Evolutionary conservation across 371 early-diverging fungal species (phyloP).

Genomic region (Mucor racemosus): DNA sequence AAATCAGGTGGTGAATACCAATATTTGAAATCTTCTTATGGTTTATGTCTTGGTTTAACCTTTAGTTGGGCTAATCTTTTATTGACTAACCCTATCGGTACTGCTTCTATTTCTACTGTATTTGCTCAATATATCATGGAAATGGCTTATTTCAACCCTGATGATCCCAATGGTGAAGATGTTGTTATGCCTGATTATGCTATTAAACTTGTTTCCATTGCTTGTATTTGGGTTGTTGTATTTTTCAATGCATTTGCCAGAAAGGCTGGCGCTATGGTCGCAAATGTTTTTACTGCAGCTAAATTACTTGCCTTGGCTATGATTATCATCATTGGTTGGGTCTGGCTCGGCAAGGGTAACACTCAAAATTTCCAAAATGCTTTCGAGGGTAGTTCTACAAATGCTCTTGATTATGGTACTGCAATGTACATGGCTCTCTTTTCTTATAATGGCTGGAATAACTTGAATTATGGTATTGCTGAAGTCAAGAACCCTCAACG

Average conservation of each 20-base stretch:
- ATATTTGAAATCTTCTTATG: constrained; percentile 41
- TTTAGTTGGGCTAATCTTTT: constrained; percentile 42
- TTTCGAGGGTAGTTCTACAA: constrained; percentile 43
- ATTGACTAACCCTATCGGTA: constrained; percentile 43
- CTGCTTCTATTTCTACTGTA: constrained; percentile 61
- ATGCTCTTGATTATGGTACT: constrained; percentile 59
- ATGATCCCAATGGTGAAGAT: constrained; percentile 11
- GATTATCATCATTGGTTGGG: constrained; percentile 49
- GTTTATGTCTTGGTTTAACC: constrained; percentile 35
- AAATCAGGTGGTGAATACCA: constrained; percentile 55
- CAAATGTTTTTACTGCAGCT: constrained; percentile 34
- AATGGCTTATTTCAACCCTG: constrained; percentile 39
- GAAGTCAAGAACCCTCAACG: constrained; percentile 62
- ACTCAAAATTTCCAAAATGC: constrained; percentile 37
- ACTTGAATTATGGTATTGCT: constrained; percentile 66
- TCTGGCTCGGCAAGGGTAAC: constrained; percentile 41
- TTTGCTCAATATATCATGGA: constrained; percentile 60
- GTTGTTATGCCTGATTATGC: constrained; percentile 33
- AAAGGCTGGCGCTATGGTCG: constrained; percentile 35
- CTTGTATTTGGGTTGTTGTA: constrained; percentile 41
- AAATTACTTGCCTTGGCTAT: constrained; percentile 43
- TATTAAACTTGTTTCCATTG: constrained; percentile 38
- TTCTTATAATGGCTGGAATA: constrained; percentile 67
- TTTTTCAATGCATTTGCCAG: constrained; percentile 42
- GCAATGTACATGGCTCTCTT: constrained; percentile 68